Conservation (phyloP, 23 red algal species). For the Gracilariopsis chorda region DNA sequence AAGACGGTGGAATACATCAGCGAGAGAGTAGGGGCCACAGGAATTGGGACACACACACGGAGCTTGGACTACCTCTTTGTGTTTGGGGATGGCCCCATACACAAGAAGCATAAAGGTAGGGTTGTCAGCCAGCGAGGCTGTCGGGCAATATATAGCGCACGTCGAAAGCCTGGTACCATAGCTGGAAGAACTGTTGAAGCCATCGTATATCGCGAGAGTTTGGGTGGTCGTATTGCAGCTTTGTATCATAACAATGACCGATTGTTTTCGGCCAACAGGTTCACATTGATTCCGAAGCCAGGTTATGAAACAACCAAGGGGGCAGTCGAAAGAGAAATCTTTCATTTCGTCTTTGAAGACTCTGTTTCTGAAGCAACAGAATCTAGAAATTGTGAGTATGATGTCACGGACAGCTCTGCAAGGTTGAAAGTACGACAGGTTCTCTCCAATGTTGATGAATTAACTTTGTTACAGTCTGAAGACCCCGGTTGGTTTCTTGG, state of each 20-base stretch:
- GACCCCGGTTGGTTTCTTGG: conserved; percentile 30
- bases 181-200: background rate
- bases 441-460: background rate
- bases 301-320: too few relatives aligned
- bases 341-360: background rate
- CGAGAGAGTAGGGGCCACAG: background rate
- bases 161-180: background rate
- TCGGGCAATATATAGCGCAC: conserved; percentile 24
- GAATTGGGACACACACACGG: background rate
- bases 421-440: background rate
- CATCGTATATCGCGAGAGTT: background rate
- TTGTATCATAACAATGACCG: background rate
- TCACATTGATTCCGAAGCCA: background rate
- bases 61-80: background rate
- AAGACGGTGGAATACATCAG: background rate
- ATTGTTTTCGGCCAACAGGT: background rate
- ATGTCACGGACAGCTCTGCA: too few relatives aligned
- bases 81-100: conserved; percentile 12
- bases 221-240: background rate
- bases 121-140: background rate
- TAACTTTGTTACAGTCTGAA: conserved; percentile 17
- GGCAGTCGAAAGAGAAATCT: background rate
- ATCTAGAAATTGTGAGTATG: background rate
- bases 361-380: background rate
- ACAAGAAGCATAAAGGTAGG: conserved; percentile 6